These are phyloP conservation scores for Pyrenophora teres DNA, from an alignment of 2,329 filamentous ascomycete species.

Conservation along the genomic window DNA sequence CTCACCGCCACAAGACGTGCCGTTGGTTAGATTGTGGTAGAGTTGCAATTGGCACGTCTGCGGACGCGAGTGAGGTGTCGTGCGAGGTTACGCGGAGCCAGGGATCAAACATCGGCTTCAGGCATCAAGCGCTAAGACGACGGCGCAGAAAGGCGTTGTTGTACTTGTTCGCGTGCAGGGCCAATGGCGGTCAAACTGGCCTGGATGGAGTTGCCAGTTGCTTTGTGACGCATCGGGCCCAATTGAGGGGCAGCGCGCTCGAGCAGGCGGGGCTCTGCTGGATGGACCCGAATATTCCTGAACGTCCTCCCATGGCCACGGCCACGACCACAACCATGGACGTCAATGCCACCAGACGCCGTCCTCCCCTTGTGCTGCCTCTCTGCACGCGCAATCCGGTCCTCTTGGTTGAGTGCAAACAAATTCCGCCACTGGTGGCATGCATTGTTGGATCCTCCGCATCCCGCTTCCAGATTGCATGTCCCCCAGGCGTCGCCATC, in stretches of 20 bases:
- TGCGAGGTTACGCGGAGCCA: conserved; percentile 30
- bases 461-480: conserved; percentile 47
- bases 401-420: conserved; percentile 18
- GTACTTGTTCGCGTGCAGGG: conserved; percentile 22
- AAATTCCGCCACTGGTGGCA: conserved; percentile 31
- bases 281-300: conserved; percentile 35
- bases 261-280: conserved; percentile 29
- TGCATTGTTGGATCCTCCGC: conserved; percentile 41
- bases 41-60: conserved; percentile 27
- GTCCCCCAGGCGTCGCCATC: conserved; percentile 45
- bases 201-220: conserved; percentile 15
- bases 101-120: conserved; percentile 22
- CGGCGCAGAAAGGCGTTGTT: conserved; percentile 27
- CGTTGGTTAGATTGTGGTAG: conserved; percentile 4
- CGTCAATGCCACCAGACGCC: conserved; percentile 10
- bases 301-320: conserved; percentile 27
- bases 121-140: conserved; percentile 29
- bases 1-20: conserved; percentile 27
- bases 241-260: conserved; percentile 26
- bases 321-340: conserved; percentile 10
- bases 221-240: conserved; percentile 33
- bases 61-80: conserved; percentile 25
- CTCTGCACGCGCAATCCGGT: conserved; percentile 14
- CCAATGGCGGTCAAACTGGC: conserved; percentile 29
- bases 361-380: conserved; percentile 22